Evolutionary conservation across 2,329 filamentous ascomycete species (phyloP), one percentile per base, ranked within the genome.

Genomic region (Colletotrichum cordylinicola): DNA sequence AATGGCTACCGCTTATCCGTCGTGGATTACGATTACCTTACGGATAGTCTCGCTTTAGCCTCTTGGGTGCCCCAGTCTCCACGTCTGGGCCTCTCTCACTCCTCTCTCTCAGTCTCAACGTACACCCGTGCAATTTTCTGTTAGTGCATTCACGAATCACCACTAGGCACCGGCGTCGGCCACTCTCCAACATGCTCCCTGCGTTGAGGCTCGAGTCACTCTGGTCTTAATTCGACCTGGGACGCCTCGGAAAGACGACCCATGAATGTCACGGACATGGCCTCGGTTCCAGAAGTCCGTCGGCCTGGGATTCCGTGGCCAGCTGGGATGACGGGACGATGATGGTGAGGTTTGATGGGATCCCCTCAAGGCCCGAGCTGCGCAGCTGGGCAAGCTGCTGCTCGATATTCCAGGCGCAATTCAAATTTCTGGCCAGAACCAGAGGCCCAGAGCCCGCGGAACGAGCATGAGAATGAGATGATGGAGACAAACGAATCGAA

Each of bases 131-230:
- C 73, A 58, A 43, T 55, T 24, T 71, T 48, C 24, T 72, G 64
- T 73, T 73, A 68, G 70, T 60, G 39, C 52, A 35, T 74, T 65
- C 74, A 68, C 73, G 29, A 62, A 55, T 52, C n/a, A 52, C 43
- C 43, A 52, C 43, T 52, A 43, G 33, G 64, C 64, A 29, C 56
- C 70, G 39, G 43, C 48, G 29, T 33, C 62, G 29, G 29, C 29
- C 29, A 31, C 29, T 31, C 29, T 31, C 29, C 29, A 31, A 31
- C 29, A 31, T 31, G 48, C 73, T 73, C 73, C 74, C 65, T 69
- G 74, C 70, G 48, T 62, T 62, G 58, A 76, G 74, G 74, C 70
- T 73, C 64, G 74, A 76, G 74, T 70, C 21, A 48, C 37, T 65
- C 35, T 48, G 29, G 33, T 58, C 39, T 15, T 55, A 18, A 31